Evolutionary conservation across 371 early-diverging fungal species (phyloP), one percentile per base, ranked within the genome.

Genomic region (Gilbertella persicaria): DNA sequence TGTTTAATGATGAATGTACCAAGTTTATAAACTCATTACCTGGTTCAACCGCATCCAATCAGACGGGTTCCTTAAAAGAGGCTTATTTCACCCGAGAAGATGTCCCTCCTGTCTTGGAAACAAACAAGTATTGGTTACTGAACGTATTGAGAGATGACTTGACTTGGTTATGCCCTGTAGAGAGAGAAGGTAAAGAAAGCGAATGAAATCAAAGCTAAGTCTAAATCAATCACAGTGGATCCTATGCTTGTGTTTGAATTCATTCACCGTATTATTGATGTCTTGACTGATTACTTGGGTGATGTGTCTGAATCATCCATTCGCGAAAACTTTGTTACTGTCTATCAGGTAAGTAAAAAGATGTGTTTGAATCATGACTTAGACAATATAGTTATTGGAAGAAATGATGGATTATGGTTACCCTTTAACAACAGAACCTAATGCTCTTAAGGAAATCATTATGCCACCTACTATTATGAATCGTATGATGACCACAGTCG

Each of bases 401-500:
- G 95, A 95, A 70, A 90, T 94, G 88, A 82, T 95, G 56, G 97
- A 97, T 73, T 86, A 93, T 67, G 95, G 95, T 5, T 85, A 80
- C 52, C 93, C 93, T 5, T 75, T 92, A 49, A 90, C 92, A 35
- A 95, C 95, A 0, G 95, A 95, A 51, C 86, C 89, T 1, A 83
- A 87, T 53, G 88, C 93, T 9, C 73, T 97, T 33, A 88, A 89
- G 51, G 91, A 91, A 21, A 79, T 94, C 49, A 89, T 97, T 7
- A 89, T 91, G 39, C 91, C 94, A 39, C 95, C 97, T 9, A 90
- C 88, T 9, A 82, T 95, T 28, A 82, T 93, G 43, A 84, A 86
- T 52, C 85, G 84, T 43, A 89, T 97, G 38, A 90, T 95, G 58
- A 89, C 85, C 36, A 89, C 94, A 14, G 91, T 96, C 2, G 82